Evolutionary conservation across 2,329 filamentous ascomycete species (phyloP), one percentile per base, ranked within the genome.

Genomic region (Aspergillus fumigatus): DNA sequence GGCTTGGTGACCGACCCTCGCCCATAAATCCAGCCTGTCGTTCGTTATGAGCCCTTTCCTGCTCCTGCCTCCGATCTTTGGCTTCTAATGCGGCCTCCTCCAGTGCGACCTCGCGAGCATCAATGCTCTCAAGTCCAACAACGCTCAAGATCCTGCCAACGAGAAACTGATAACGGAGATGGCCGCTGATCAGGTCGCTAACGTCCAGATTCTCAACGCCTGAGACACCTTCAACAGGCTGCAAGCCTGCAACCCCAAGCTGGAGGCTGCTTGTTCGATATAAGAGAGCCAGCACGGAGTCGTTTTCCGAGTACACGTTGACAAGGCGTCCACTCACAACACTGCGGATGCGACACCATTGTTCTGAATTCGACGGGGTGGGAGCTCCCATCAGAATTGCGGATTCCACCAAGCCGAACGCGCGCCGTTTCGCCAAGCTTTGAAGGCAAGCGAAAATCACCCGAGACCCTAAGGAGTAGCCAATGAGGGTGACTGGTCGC

Each of bases 221-320:
- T 0, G 70, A 62, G 2, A 79, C 68, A 14, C 68, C 82, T 56
- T 85, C 75, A 25, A 95, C 84, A 32, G 85, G 80, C 69, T 96
- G 89, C 1, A 97, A 77, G 0, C 92, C 93, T 0, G 92, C 92
- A 45, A 96, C 84, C 3, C 92, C 92, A 43, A 89, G 82, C 61
- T 94, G 88, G 27, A 96, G 83, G 57, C 87, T 92, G 43, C 89
- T 91, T 2, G 90, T 88, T 48, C 92, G 86, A 71, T 97, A 96
- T 19, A 96, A 78, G 69, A 96, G 93, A 1, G 86, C 92, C 1
- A 97, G 84, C 32, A 97, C 86, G 67, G 90, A 89, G 73, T 97
- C 92, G 58, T 94, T 92, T 52, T 88, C 85, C 1, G 90, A 93
- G 74, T 88, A 96, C 8, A 93, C 90, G 65, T 97, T 97, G 65